Percentiles rank a stretch among this genome's conserved stretches.
These are phyloP conservation scores for Tetrapisispora iriomotensis DNA, from an alignment of 805 yeast species.

Conservation along the genomic window DNA sequence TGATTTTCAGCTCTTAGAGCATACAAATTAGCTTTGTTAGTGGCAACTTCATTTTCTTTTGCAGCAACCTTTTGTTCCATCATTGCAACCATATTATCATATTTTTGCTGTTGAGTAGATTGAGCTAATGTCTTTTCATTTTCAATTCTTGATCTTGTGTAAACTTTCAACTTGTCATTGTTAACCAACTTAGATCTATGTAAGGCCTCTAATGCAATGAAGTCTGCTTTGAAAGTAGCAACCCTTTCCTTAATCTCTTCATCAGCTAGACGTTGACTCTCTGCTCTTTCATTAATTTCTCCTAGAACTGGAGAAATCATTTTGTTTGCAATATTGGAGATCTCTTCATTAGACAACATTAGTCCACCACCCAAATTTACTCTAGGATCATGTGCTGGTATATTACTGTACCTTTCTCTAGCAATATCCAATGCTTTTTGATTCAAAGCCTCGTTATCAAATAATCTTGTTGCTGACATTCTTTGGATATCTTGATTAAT, in stretches of 20 bases:
- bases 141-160: slow-evolving; percentile 36
- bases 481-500: slow-evolving; percentile 33
- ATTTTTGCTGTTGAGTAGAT: slow-evolving; percentile 38
- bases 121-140: slow-evolving; percentile 22
- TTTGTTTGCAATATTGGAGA: slow-evolving; percentile 68
- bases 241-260: slow-evolving; percentile 32
- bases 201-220: slow-evolving; percentile 34
- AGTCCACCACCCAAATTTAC: slow-evolving; percentile 85
- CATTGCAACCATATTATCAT: slow-evolving; percentile 27
- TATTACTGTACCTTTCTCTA: slow-evolving; percentile 48
- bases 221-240: slow-evolving; percentile 31
- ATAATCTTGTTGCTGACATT: slow-evolving; percentile 6
- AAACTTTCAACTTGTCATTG: slow-evolving; percentile 31
- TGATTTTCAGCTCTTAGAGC: slow-evolving; percentile 16
- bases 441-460: slow-evolving; percentile 46
- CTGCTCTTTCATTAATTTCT: slow-evolving; percentile 63
- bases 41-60: slow-evolving; percentile 34
- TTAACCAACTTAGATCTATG: slow-evolving; percentile 33
- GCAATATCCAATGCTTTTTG: slow-evolving; percentile 71
- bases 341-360: slow-evolving; percentile 61
- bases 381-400: slow-evolving; percentile 33
- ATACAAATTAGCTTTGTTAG: slow-evolving; percentile 32
- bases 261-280: slow-evolving; percentile 53
- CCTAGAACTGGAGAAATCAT: slow-evolving; percentile 75
- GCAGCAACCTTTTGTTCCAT: slow-evolving; percentile 32